Percentiles rank a stretch among this genome's conserved stretches.
Conservation (phyloP, 176 grass and related monocot genomes). For the Triticum turgidum region DNA sequence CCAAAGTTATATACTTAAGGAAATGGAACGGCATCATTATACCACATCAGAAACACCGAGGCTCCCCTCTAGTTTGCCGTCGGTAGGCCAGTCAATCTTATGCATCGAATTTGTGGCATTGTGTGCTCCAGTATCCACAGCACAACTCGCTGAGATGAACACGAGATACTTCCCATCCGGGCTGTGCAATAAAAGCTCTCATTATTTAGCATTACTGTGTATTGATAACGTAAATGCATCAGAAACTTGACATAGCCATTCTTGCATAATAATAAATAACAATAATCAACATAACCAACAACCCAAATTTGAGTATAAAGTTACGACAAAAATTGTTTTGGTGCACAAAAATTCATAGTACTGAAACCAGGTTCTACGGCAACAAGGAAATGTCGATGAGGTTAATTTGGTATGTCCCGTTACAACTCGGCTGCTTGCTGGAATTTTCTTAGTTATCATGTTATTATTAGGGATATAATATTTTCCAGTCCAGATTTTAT, state of each 20-base stretch:
- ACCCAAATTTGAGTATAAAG: not conserved
- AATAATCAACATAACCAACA: not conserved
- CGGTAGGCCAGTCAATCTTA: constrained; percentile 70
- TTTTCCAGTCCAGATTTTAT: too few relatives aligned
- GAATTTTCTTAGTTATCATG: too few relatives aligned
- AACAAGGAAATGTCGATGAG: constrained; percentile 12
- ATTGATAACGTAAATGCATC: constrained; percentile 8
- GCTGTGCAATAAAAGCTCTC: not conserved
- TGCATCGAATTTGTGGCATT: constrained; percentile 80
- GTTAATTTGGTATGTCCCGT: not conserved
- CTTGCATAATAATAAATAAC: constrained; percentile 1
- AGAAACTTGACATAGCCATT: constrained; percentile 10
- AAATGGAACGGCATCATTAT: constrained; percentile 2
- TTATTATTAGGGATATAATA: too few relatives aligned
- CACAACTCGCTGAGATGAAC: constrained; percentile 81
- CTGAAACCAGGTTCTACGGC: not conserved
- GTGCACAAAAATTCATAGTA: constrained; percentile 2
- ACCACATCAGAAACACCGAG: constrained; percentile 68
- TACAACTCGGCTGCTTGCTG: too few relatives aligned
- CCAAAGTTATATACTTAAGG: not conserved
- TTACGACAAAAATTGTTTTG: not conserved
- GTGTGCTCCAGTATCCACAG: constrained; percentile 95
- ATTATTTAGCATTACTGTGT: constrained; percentile 22
- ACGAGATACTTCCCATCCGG: constrained; percentile 81
- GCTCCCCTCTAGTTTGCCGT: constrained; percentile 38